Evolutionary conservation across 257 asterid species (phyloP).

Genomic region (Lantana camara): DNA sequence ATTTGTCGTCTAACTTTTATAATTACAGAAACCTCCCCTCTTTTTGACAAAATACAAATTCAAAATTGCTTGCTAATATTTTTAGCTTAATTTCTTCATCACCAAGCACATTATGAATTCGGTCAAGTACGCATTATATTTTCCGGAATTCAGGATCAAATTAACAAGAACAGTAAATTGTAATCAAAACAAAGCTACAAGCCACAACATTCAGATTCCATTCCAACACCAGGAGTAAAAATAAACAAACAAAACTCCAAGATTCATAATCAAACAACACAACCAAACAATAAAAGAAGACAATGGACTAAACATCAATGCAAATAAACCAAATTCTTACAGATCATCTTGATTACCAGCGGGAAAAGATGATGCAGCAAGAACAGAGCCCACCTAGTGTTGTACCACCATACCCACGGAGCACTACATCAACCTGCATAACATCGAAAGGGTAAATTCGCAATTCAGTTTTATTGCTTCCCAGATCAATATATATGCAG

Average conservation of each 20-base stretch:
- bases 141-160: background rate
- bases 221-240: no score
- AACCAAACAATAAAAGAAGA: conserved; percentile 3
- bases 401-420: conserved; percentile 94
- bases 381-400: conserved; percentile 92
- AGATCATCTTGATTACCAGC: conserved; percentile 41
- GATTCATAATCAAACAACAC: background rate
- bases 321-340: background rate
- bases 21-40: no score
- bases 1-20: no score
- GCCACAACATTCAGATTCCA: no score
- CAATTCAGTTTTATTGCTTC: background rate
- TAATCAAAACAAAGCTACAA: background rate
- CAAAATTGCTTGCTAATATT: no score
- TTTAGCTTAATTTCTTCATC: background rate
- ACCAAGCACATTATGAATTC: background rate
- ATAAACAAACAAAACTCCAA: background rate
- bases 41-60: background rate
- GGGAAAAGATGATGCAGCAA: conserved; percentile 84
- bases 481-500: conserved; percentile 5
- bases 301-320: background rate
- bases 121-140: conserved; percentile 16
- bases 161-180: background rate
- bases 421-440: conserved; percentile 75
- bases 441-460: conserved; percentile 6